Evolutionary conservation across 78 protist genomes (phyloP).

Genomic region (Carpediemonas membranifera): DNA sequence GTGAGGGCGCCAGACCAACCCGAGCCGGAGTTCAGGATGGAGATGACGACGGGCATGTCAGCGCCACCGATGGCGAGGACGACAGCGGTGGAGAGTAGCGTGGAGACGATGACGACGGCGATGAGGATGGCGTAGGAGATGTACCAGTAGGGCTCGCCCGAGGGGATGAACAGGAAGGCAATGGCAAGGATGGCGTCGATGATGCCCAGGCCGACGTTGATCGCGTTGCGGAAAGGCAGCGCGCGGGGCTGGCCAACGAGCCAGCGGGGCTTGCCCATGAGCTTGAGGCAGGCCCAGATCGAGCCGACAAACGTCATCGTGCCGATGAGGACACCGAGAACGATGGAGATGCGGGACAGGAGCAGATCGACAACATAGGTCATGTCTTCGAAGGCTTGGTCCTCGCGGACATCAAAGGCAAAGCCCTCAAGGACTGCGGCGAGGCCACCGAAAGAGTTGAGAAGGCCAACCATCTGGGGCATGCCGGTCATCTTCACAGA

Average conservation of each 20-base stretch:
- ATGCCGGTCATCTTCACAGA: conserved; percentile 11
- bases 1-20: conserved; percentile 84
- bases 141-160: conserved; percentile 32
- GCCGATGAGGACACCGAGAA: conserved; percentile 25
- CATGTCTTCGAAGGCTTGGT: too few species aligned
- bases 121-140: conserved; percentile 52
- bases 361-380: neutral
- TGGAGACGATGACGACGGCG: conserved; percentile 23
- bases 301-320: conserved; percentile 60
- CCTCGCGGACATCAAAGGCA: neutral
- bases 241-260: neutral
- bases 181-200: neutral
- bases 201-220: too few species aligned
- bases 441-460: conserved; percentile 54
- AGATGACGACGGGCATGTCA: conserved; percentile 94
- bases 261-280: conserved; percentile 48
- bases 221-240: neutral
- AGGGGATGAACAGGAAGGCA: neutral
- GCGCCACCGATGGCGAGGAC: conserved; percentile 65
- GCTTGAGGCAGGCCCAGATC: conserved; percentile 78
- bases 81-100: conserved; percentile 20
- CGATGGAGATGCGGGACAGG: neutral
- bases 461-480: conserved; percentile 46
- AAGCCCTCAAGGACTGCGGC: conserved; percentile 43
- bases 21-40: conserved; percentile 81